Base-by-base conservation (phyloP, 306 rosid genomes). In the Clitoria ternatea region DNA sequence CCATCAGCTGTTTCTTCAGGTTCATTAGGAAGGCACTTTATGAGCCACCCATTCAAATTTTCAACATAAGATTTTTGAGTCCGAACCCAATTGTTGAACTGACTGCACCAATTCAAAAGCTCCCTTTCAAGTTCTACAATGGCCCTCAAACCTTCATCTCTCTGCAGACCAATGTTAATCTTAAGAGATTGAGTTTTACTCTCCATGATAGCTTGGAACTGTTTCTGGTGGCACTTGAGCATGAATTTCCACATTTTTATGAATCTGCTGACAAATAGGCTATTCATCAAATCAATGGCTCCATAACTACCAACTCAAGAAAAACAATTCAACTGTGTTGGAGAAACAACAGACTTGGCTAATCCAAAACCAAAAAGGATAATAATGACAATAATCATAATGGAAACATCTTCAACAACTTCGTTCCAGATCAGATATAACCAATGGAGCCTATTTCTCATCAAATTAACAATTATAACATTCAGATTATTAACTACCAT, bases 171-270 rank as follows among this genome's bases (percentile, higher is more conserved):
- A 5, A 88, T 48, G 72, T 87, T 91, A 55, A 81, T 82, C 77
- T 73, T 87, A 39, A 95, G 84, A 29, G 92, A 89, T 18, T 85
- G 88, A 60, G 82, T 63, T 75, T 87, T 91, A 77, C 97, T 95
- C 73, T 91, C 96, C 99, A 89, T 86, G 74, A 95, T 86, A 39
- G 96, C 93, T 76, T 86, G 90, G 74, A 91, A 89, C 80, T 95
- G 99, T 78, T 89, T 95, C 81, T 89, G 92, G 79, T 95, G 99
- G 77, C 97, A 91, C 48, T 83, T 90, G 35, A 91, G 87, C 90
- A 95, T 89, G 84, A 88, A 87, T 40, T 82, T 84, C 99, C 99
- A 95, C 99, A 95, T 95, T 85, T 81, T 95, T 64, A 81, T 83
- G 84, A 92, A 91, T 75, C 99, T 95, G 90, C 76, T 69, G 27